phyloP scores from a whole-genome alignment of 176 grass and related monocot species.

The Carex parvula region DNA sequence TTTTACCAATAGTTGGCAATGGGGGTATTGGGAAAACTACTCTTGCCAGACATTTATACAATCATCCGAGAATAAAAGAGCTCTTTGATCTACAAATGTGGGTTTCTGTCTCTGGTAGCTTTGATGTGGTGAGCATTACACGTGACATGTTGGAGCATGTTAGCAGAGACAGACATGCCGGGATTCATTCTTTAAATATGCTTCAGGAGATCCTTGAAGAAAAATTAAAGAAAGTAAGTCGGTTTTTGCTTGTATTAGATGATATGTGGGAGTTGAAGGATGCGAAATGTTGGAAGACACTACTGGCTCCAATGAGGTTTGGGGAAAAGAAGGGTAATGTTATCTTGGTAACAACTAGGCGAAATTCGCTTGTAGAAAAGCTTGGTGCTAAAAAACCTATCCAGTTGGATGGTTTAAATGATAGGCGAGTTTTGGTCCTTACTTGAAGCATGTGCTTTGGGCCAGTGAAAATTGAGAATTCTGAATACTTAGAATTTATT shows the following conservation, averaged over 20 bases:
- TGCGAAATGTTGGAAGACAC: neutral
- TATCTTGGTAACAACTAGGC: constrained; percentile 37
- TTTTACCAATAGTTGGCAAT: constrained; percentile 32
- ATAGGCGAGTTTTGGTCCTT: constrained; percentile 31
- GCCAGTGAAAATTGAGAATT: constrained; percentile 1
- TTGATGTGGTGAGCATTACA: constrained; percentile 19
- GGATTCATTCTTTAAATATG: constrained; percentile 7
- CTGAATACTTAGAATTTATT: constrained; percentile 13
- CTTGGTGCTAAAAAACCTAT: constrained; percentile 24
- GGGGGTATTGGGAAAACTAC: constrained; percentile 47
- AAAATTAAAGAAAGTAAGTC: constrained; percentile 18
- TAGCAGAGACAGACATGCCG: constrained; percentile 12
- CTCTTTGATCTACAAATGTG: constrained; percentile 38
- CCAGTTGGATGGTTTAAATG: constrained; percentile 15
- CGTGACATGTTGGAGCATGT: constrained; percentile 27
- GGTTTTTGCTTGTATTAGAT: constrained; percentile 38
- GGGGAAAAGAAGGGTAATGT: constrained; percentile 1
- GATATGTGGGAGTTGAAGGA: constrained; percentile 35
- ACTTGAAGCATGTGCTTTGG: constrained; percentile 44
- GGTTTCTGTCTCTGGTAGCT: constrained; percentile 28
- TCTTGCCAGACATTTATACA: constrained; percentile 24
- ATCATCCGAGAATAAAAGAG: constrained; percentile 3
- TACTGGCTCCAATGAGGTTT: constrained; percentile 32
- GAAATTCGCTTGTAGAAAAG: constrained; percentile 9
- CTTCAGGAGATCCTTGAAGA: constrained; percentile 12